phyloP scores from a whole-genome alignment of 805 yeast genomes.

The Sugiyamaella boreocaroliniensis region DNA sequence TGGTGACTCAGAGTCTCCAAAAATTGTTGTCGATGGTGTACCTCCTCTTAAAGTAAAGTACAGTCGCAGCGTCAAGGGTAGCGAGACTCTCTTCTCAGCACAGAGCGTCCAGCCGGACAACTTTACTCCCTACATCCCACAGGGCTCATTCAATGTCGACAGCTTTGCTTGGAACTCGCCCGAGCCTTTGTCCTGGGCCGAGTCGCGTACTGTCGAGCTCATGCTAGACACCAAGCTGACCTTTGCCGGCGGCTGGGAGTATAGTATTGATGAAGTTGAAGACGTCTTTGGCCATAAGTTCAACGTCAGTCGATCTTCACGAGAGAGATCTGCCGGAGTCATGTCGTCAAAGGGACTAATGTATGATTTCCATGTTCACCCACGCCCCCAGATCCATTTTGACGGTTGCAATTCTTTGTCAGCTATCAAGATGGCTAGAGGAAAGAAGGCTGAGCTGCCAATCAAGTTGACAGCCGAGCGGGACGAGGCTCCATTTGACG shows the following conservation, averaged over 20 bases:
- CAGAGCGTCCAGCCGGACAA: constrained; percentile 45
- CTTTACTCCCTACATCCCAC: constrained; percentile 31
- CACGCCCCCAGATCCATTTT: constrained; percentile 47
- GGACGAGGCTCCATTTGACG: constrained; percentile 44
- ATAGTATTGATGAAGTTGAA: constrained; percentile 48
- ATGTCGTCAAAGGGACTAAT: constrained; percentile 34
- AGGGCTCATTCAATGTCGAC: constrained; percentile 17
- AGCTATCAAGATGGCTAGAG: constrained; percentile 27
- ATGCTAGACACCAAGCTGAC: constrained; percentile 38
- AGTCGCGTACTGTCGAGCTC: constrained; percentile 35
- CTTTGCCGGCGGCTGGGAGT: constrained; percentile 49
- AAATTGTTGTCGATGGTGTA: constrained; percentile 60
- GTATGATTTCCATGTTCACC: constrained; percentile 46
- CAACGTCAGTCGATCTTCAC: constrained; percentile 20
- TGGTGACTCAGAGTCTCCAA: constrained; percentile 47
- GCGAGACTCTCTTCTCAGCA: constrained; percentile 38
- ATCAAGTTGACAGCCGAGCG: constrained; percentile 15
- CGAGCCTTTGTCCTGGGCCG: constrained; percentile 30
- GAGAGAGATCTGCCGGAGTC: constrained; percentile 25
- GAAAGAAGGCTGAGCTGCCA: constrained; percentile 19
- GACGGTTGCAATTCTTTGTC: constrained; percentile 26
- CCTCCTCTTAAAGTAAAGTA: constrained; percentile 65
- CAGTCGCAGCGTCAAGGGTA: constrained; percentile 28
- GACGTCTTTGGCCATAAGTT: constrained; percentile 64
- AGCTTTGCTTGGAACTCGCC: constrained; percentile 12